Base-by-base conservation (phyloP, 2,329 filamentous ascomycete genomes). In the Pseudocercospora musae region DNA sequence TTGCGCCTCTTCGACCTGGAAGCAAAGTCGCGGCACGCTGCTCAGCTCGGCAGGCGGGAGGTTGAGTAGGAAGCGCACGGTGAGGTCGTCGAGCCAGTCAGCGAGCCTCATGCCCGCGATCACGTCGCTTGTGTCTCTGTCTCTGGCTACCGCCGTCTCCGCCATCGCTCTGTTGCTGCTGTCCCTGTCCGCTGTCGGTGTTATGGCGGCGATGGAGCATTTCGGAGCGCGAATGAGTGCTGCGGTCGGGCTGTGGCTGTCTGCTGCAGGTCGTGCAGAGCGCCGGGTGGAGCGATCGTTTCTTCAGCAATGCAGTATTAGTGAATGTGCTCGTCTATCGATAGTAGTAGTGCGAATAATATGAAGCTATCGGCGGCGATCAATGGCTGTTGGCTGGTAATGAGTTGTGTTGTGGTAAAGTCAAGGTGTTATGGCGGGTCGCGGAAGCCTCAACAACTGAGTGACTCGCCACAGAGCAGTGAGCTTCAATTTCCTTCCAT, bases 1-100 rank as follows among this genome's bases (percentile, higher is more conserved):
- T 87, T 99, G 96, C 71, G 95, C 95, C 79, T 99, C 96, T 78
- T 99, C 95, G 70, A 99, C 90, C 79, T 98, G 93, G 77, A 99
- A 99, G 79, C 94, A 98, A 78, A 99, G 95, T 74, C 95, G 89
- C 75, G 92, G 91, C 62, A 96, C 90, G 2, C 91, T 92, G 68
- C 88, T 87, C 52, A 98, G 85, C 78, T 99, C 95, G 78, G 95
- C 92, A 68, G 90, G 85, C 50, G 96, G 95, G 65, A 98, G 86
- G 79, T 99, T 98, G 78, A 98, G 92, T 75, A 99, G 94, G 79
- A 99, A 99, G 75, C 96, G 92, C 76, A 96, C 94, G 79, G 92
- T 96, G 63, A 98, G 86, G 80, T 98, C 94, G 87, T 98, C 94
- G 81, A 98, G 85, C 93, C 92, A 96, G 78, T 96, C 92, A 85